phyloP scores from a whole-genome alignment of 192 early-diverging fungal species.

The Polychytrium aggregatum region DNA sequence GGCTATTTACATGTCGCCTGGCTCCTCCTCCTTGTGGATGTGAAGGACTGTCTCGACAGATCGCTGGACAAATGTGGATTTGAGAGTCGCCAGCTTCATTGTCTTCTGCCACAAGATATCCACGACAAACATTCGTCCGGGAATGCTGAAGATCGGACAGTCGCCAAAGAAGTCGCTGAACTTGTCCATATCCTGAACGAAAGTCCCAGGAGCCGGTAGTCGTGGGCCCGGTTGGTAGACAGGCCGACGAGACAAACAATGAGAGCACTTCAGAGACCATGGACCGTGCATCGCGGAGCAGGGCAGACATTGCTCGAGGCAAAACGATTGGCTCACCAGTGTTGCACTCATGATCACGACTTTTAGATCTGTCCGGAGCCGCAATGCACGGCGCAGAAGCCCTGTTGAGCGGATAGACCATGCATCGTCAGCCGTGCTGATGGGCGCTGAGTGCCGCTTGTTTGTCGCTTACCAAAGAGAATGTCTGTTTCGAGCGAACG shows the following conservation, averaged over 20 bases:
- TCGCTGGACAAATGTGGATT: slow-evolving; percentile 23
- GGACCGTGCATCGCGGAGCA: too few relatives aligned
- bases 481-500: slow-evolving; percentile 46
- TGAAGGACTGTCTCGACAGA: slow-evolving; percentile 44
- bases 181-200: slow-evolving; percentile 69
- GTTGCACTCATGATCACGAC: slow-evolving; percentile 72
- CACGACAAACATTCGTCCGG: slow-evolving; percentile 46
- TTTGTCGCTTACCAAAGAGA: slow-evolving; percentile 11
- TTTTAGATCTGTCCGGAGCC: slow-evolving; percentile 24
- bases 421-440: too few relatives aligned
- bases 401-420: too few relatives aligned
- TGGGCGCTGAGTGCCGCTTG: background rate
- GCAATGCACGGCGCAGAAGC: slow-evolving; percentile 22
- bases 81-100: slow-evolving; percentile 24
- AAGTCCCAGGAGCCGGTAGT: too few relatives aligned
- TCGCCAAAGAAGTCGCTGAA: slow-evolving; percentile 73
- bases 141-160: slow-evolving; percentile 66
- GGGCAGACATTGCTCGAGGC: too few relatives aligned
- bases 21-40: slow-evolving; percentile 40
- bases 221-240: too few relatives aligned
- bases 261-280: too few relatives aligned
- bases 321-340: too few relatives aligned
- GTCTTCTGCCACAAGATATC: slow-evolving; percentile 46
- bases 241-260: too few relatives aligned
- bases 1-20: slow-evolving; percentile 22